phyloP scores from a whole-genome alignment of 768 basidiomycete genomes.

The Kondoa subrosea region DNA sequence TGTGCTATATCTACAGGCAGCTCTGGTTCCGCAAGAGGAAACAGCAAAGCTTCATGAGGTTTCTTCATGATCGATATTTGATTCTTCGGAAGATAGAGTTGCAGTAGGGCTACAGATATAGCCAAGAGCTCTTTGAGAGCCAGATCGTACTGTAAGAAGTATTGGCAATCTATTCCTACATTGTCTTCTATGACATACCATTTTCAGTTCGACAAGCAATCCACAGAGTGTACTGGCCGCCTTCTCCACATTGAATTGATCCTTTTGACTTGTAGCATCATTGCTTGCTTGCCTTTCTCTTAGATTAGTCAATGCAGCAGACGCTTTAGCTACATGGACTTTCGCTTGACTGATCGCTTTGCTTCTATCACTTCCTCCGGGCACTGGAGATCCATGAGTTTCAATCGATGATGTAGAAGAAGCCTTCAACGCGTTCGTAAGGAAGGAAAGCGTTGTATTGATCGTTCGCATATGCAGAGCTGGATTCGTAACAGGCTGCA shows the following conservation, averaged over 20 bases:
- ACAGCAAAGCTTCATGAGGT: not conserved
- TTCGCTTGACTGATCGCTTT: not conserved
- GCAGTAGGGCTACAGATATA: not conserved
- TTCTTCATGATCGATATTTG: not conserved
- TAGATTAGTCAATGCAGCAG: not conserved
- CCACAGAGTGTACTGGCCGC: not conserved
- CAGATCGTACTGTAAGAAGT: not conserved
- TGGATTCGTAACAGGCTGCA: not conserved
- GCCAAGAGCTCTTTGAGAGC: not conserved
- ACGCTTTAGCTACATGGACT: not conserved
- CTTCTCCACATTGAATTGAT: not conserved
- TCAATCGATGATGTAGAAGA: not conserved
- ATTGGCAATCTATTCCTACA: not conserved
- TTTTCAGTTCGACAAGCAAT: slow-evolving; percentile 5
- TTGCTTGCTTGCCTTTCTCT: not conserved
- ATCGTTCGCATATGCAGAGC: slow-evolving; percentile 2
- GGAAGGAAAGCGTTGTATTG: not conserved
- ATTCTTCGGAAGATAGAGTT: not conserved
- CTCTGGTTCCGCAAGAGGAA: not conserved
- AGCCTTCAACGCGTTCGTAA: not conserved
- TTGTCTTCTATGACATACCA: not conserved
- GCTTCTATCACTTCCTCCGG: not conserved
- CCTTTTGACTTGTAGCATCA: not conserved
- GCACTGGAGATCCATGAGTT: not conserved
- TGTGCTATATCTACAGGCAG: not conserved